Evolutionary conservation across 2,329 filamentous ascomycete species (phyloP).

Genomic region (Xylaria sp.): DNA sequence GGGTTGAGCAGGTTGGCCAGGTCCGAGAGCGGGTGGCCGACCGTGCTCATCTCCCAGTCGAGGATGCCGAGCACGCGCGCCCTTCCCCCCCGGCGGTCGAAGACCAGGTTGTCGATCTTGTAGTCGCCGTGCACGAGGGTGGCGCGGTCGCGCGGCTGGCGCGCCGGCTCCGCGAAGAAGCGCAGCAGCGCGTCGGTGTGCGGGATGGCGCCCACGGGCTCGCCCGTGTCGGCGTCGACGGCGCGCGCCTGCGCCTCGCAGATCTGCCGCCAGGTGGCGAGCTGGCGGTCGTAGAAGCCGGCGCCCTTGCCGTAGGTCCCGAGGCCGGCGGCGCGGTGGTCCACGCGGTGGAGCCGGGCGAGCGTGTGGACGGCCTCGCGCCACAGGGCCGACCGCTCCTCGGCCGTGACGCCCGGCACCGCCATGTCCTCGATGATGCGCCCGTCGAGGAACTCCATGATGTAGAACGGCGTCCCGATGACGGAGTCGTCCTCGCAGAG

Average conservation of each 20-base stretch:
- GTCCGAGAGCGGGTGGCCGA: conserved; percentile 94
- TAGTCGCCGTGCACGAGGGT: conserved; percentile 93
- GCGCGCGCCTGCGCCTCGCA: conserved; percentile 76
- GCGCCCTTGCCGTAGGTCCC: conserved; percentile 70
- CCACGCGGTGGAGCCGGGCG: conserved; percentile 80
- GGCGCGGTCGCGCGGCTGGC: conserved; percentile 76
- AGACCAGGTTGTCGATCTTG: conserved; percentile 91
- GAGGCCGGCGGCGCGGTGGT: conserved; percentile 68
- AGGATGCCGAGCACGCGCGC: conserved; percentile 88
- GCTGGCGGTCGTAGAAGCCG: conserved; percentile 85
- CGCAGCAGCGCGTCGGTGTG: conserved; percentile 77
- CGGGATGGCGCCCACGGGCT: conserved; percentile 79
- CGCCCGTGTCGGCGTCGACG: conserved; percentile 74
- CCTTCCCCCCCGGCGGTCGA: conserved; percentile 87
- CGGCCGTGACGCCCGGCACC: conserved; percentile 63
- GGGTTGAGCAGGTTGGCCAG: conserved; percentile 75
- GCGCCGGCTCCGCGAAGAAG: conserved; percentile 72
- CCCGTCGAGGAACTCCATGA: conserved; percentile 95
- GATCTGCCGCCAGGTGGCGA: conserved; percentile 80
- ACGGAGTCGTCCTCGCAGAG: conserved; percentile 82
- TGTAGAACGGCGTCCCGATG: conserved; percentile 91
- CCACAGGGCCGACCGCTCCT: conserved; percentile 81
- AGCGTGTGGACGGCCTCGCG: conserved; percentile 80
- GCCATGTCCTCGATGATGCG: conserved; percentile 89
- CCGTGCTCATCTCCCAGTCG: conserved; percentile 98